Base-by-base conservation (phyloP, 306 rosid species). In the Prinsepia uniflora region DNA sequence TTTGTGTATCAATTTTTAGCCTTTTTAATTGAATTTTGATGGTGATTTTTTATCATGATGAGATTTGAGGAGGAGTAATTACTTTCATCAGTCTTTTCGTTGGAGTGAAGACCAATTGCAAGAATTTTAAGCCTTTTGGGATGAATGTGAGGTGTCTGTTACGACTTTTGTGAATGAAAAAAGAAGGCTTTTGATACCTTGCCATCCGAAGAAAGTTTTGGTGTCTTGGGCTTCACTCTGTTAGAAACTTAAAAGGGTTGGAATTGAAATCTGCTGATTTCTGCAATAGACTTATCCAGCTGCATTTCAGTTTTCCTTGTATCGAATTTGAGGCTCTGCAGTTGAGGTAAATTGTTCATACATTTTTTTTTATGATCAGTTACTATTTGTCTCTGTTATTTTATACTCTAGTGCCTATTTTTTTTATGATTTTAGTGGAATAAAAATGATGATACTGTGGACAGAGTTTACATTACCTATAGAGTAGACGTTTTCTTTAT, bases 171-270 rank as follows among this genome's bases (percentile, higher is more conserved):
- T 58, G 44, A 60, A 65, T 63, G 74, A 63, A 42, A 72, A 72
- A 70, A 65, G 79, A 83, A 65, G 83, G 82, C 65, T 81, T 75
- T 77, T 68, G 89, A 93, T 90, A 74, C 89, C 87, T 90, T 90
- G 68, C 62, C 97, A 90, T 82, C 84, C 81, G 62, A 79, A 84
- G 81, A 81, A 86, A 61, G 85, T 70, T 72, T 71, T 65, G 68
- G 70, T 71, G 10, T 52, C 86, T 65, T 86, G 79, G 76, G 77
- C 59, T 75, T 78, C 80, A 78, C 84, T 76, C 80, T 72, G 39
- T 24, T 73, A 63, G 66, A 79, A 75, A 84, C 63, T 85, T 81
- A 80, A 80, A 57, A 70, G 73, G 10, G 57, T 71, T 82, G 84
- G 50, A 78, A 71, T 67, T 72, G 87, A 89, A 76, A 78, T 82